phyloP scores from a whole-genome alignment of 345 rosid genomes.

The Combretum micranthum region DNA sequence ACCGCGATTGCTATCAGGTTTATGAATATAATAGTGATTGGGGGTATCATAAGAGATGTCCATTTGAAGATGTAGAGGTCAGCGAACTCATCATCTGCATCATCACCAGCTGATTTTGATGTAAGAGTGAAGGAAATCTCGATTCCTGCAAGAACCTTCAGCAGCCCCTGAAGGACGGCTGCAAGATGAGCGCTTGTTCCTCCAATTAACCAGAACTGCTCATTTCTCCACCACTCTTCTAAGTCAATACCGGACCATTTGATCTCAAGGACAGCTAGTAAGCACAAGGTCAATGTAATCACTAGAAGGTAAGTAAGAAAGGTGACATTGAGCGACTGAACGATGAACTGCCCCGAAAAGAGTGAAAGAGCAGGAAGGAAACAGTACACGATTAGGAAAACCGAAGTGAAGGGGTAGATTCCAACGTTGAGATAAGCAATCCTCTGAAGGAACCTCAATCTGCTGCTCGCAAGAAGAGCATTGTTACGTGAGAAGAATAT shows the following conservation, averaged over 20 bases:
- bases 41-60: conserved; percentile 74
- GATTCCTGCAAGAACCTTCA: conserved; percentile 74
- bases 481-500: conserved; percentile 83
- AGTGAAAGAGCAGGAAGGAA: conserved; percentile 76
- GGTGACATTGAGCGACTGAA: conserved; percentile 32
- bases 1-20: conserved; percentile 68
- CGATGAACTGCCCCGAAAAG: conserved; percentile 69
- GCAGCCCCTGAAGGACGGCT: conserved; percentile 76
- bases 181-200: conserved; percentile 87
- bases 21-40: conserved; percentile 62
- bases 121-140: conserved; percentile 71
- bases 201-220: conserved; percentile 84
- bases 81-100: conserved; percentile 54
- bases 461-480: conserved; percentile 48
- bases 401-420: conserved; percentile 74
- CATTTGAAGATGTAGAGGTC: conserved; percentile 74
- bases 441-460: conserved; percentile 57
- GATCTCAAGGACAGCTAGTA: conserved; percentile 65
- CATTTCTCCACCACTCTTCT: conserved; percentile 95
- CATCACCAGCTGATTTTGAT: conserved; percentile 61
- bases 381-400: conserved; percentile 80
- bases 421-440: conserved; percentile 80
- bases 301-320: conserved; percentile 58
- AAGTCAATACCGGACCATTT: conserved; percentile 71
- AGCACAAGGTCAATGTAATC: conserved; percentile 53